phyloP scores from a whole-genome alignment of 1,284 basidiomycete species.

The Irpex sp. region DNA sequence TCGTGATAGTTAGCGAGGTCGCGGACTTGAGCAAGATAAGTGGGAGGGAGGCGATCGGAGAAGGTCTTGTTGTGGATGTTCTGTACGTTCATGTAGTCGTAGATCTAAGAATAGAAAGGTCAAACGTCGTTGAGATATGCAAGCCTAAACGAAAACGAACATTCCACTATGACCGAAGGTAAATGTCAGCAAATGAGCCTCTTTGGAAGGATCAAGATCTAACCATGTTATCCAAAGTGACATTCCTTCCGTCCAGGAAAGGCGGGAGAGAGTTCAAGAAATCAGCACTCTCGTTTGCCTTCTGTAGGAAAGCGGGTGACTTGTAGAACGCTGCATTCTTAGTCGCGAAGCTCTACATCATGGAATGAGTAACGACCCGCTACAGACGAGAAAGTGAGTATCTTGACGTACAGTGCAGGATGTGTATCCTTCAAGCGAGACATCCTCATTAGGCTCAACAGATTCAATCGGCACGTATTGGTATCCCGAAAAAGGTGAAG shows the following conservation, averaged over 20 bases:
- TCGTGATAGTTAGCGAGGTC: conserved; percentile 51
- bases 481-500: conserved; percentile 48
- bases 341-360: conserved; percentile 26
- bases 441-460: conserved; percentile 38
- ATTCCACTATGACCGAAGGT: conserved; percentile 29
- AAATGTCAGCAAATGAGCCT: not conserved
- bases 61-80: conserved; percentile 41
- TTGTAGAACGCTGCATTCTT: conserved; percentile 28
- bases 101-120: conserved; percentile 29
- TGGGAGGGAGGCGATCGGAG: conserved; percentile 24
- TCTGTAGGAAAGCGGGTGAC: conserved; percentile 34
- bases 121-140: not conserved
- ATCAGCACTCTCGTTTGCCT: conserved; percentile 27
- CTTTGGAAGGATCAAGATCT: conserved; percentile 5
- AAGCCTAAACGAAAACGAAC: conserved; percentile 19
- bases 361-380: not conserved
- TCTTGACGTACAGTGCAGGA: conserved; percentile 33
- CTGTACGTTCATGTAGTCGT: conserved; percentile 50
- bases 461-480: conserved; percentile 58
- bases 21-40: conserved; percentile 36
- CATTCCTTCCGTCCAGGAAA: conserved; percentile 38
- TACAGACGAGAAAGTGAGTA: not conserved
- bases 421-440: conserved; percentile 44
- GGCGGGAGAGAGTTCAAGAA: conserved; percentile 38
- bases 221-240: conserved; percentile 41